These are phyloP conservation scores for Bodo saltans DNA, from an alignment of 78 protist genomes.

Conservation along the genomic window DNA sequence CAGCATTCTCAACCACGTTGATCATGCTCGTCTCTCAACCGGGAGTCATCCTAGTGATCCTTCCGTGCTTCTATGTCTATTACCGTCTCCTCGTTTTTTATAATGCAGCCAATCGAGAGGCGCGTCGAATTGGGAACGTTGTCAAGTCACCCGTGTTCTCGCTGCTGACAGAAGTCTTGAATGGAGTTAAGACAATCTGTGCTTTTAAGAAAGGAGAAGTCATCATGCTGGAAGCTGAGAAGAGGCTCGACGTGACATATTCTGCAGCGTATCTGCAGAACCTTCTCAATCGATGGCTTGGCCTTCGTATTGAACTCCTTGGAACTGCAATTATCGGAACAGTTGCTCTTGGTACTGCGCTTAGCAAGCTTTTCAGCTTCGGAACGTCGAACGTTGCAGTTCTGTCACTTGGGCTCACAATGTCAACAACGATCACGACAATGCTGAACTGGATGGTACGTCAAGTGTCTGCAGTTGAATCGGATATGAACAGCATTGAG, in stretches of 20 bases:
- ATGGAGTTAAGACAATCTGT: constrained; percentile 82
- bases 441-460: constrained; percentile 18
- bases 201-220: constrained; percentile 40
- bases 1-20: background rate
- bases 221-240: background rate
- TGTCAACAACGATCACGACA: background rate
- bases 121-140: constrained; percentile 15
- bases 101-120: background rate
- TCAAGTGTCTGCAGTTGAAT: constrained; percentile 4
- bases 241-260: background rate
- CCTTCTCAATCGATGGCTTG: constrained; percentile 4
- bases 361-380: background rate
- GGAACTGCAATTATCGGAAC: background rate
- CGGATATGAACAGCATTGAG: constrained; percentile 23
- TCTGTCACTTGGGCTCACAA: constrained; percentile 18
- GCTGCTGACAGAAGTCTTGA: constrained; percentile 74
- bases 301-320: constrained; percentile 15
- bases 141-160: constrained; percentile 74
- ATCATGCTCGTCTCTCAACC: constrained; percentile 3
- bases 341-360: background rate
- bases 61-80: constrained; percentile 33
- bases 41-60: background rate
- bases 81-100: background rate
- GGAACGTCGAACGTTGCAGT: background rate
- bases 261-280: background rate